Evolutionary conservation across 2,329 filamentous ascomycete genomes (phyloP), one percentile per base, ranked within the genome.

Genomic region (Colletotrichum tofieldiae): DNA sequence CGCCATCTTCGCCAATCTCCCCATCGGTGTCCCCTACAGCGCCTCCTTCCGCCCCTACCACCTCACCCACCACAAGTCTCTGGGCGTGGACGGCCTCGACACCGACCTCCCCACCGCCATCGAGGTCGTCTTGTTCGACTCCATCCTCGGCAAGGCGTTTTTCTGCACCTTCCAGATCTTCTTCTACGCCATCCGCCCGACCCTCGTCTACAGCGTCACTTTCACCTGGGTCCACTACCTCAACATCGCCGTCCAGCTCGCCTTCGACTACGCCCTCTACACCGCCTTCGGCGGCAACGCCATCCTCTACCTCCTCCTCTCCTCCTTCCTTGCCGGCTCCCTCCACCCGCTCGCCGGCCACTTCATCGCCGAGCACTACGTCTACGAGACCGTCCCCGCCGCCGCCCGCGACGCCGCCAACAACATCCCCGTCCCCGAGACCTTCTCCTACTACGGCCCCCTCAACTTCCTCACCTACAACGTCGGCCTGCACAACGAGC

Each of bases 121-220:
- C 62, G 96, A 99, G 86, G 96, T 95, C 74, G 84, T 97, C 80
- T 93, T 99, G 81, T 92, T 99, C 78, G 94, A 99, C 86, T 98
- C 95, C 9, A 92, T 99, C 77, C 90, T 96, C 23, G 96, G 96
- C 82, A 99, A 99, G 85, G 93, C 96, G 76, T 99, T 99, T 87
- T 99, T 99, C 89, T 96, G 93, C 86, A 99, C 96, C 76, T 99
- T 98, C 86, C 96, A 99, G 84, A 98, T 99, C 82, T 90, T 99
- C 81, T 99, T 99, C 89, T 99, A 99, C 86, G 96, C 96, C 78
- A 84, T 99, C 62, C 94, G 96, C 20, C 96, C 96, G 73, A 98
- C 98, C 93, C 92, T 95, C 84, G 90, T 99, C 77, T 98, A 98
- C 88, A 90, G 91, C 77, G 89, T 98, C 6, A 94, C 96, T 47